phyloP scores from a whole-genome alignment of 106 monocot genomes.

The Dioscorea alata region DNA sequence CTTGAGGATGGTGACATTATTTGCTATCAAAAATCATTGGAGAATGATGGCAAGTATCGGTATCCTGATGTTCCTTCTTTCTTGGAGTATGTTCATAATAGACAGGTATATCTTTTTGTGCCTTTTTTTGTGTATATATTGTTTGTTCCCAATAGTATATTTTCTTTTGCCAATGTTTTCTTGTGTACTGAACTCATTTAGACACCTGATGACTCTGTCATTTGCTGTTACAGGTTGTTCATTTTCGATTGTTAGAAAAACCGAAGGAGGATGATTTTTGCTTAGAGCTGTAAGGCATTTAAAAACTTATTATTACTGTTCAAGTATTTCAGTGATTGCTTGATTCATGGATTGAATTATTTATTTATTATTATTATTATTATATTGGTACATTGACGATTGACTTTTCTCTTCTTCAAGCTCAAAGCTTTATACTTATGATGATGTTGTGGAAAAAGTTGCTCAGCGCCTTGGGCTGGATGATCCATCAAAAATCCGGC shows the following conservation, averaged over 20 bases:
- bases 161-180: too few species aligned
- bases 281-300: conserved; percentile 69
- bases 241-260: conserved; percentile 85
- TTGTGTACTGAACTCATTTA: too few species aligned
- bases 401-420: conserved; percentile 21
- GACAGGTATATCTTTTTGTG: conserved; percentile 50
- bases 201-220: neutral
- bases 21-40: conserved; percentile 75
- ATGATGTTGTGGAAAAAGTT: conserved; percentile 92
- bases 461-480: conserved; percentile 76
- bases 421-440: conserved; percentile 82
- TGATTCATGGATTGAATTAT: neutral
- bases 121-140: neutral
- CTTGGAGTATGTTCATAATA: conserved; percentile 92
- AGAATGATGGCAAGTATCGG: conserved; percentile 36
- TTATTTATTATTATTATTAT: neutral
- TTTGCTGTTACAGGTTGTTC: conserved; percentile 67
- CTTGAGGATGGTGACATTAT: conserved; percentile 99
- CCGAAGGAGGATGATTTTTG: conserved; percentile 95
- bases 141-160: too few species aligned
- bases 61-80: conserved; percentile 90
- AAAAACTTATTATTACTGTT: neutral
- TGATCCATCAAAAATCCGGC: conserved; percentile 91
- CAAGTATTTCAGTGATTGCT: too few species aligned
- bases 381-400: neutral